Evolutionary conservation across 2,329 filamentous ascomycete genomes (phyloP).

Genomic region (Aspergillus clavatus): DNA sequence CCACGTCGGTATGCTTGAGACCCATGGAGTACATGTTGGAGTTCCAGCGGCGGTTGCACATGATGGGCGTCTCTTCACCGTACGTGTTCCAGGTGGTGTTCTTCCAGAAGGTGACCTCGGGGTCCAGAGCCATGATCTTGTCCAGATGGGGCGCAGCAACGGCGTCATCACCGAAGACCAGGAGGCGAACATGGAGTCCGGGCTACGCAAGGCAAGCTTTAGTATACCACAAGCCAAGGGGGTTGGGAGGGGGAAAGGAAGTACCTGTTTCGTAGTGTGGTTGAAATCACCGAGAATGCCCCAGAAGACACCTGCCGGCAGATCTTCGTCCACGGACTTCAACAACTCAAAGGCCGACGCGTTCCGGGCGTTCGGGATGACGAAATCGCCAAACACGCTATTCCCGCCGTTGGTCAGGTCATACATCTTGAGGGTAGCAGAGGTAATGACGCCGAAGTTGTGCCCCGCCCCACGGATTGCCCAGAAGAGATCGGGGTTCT

Average conservation of each 20-base stretch:
- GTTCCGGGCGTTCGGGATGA: neutral
- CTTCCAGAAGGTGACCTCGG: neutral
- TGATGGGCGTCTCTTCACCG: neutral
- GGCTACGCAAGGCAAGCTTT: neutral
- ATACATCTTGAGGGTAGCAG: neutral
- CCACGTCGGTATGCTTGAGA: neutral
- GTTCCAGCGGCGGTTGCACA: neutral
- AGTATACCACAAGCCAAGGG: neutral
- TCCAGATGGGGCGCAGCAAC: neutral
- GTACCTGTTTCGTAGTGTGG: neutral
- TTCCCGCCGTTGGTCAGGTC: neutral
- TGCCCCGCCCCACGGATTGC: neutral
- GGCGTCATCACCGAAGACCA: neutral
- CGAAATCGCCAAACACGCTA: neutral
- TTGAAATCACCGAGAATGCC: neutral
- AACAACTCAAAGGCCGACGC: neutral
- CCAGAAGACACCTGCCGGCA: neutral
- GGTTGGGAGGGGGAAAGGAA: neutral
- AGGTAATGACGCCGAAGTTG: neutral
- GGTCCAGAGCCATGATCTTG: neutral
- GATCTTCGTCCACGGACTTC: neutral
- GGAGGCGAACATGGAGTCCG: neutral
- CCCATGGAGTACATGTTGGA: neutral
- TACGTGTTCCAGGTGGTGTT: neutral
- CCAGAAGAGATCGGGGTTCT: neutral